Conservation (phyloP, 108 stramenopile species). For the Pinguiococcus pyrenoidosus region DNA sequence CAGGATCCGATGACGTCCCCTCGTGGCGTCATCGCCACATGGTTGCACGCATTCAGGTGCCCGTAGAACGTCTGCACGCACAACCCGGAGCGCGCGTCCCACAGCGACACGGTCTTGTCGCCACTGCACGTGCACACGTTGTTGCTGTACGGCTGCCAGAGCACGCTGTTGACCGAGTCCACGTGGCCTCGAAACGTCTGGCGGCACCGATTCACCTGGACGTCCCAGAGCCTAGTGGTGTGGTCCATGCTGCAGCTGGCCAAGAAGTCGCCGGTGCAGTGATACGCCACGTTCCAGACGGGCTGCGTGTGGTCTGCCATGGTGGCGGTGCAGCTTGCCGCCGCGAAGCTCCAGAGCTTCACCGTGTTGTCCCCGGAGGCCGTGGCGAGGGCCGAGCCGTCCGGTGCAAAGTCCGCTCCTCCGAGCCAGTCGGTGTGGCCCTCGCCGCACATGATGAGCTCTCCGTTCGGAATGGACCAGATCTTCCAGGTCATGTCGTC, state of each 20-base stretch:
- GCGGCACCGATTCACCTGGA: constrained; percentile 28
- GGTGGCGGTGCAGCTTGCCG: constrained; percentile 34
- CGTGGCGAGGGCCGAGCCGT: constrained; percentile 43
- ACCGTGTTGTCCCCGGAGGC: constrained; percentile 43
- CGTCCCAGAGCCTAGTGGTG: constrained; percentile 48
- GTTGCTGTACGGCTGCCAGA: constrained; percentile 47
- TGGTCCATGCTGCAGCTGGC: constrained; percentile 39
- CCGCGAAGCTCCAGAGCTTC: constrained; percentile 48
- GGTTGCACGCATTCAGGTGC: constrained; percentile 47
- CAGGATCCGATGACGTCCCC: constrained; percentile 45
- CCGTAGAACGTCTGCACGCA: constrained; percentile 50
- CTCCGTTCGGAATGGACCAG: constrained; percentile 45
- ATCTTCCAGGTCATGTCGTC: constrained; percentile 53
- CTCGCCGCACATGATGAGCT: constrained; percentile 50
- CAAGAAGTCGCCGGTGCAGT: constrained; percentile 47
- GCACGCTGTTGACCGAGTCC: constrained; percentile 44
- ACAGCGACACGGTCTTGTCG: constrained; percentile 49
- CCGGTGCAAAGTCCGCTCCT: constrained; percentile 44
- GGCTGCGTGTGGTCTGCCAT: constrained; percentile 51
- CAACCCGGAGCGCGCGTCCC: constrained; percentile 44
- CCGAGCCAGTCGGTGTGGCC: constrained; percentile 47
- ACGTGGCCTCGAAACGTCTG: constrained; percentile 53
- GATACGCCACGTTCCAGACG: constrained; percentile 45
- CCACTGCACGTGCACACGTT: constrained; percentile 47
- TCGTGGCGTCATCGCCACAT: constrained; percentile 29